phyloP scores from a whole-genome alignment of 2,329 filamentous ascomycete species.

The Diaporthe longicolla region DNA sequence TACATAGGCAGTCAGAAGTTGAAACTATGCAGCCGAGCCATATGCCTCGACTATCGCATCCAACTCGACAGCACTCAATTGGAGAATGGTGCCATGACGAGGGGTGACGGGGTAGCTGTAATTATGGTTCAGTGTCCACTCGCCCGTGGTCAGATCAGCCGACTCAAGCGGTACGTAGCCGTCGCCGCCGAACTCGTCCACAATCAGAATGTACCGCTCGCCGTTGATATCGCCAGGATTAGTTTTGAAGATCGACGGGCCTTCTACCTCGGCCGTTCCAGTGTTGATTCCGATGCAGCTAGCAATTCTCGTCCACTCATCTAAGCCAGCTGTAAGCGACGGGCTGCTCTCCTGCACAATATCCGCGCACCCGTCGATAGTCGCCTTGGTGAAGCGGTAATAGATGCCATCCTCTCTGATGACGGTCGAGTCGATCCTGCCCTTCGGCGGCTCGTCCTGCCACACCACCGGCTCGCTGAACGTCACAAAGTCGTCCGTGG shows the following conservation, averaged over 20 bases:
- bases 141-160: constrained; percentile 60
- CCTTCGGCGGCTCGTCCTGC: constrained; percentile 51
- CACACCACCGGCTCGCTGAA: constrained; percentile 64
- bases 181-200: constrained; percentile 64
- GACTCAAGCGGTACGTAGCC: constrained; percentile 69
- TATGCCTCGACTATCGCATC: constrained; percentile 47
- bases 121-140: constrained; percentile 60
- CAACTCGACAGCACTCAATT: constrained; percentile 64
- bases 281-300: constrained; percentile 65
- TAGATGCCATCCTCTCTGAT: constrained; percentile 57
- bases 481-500: constrained; percentile 64
- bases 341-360: constrained; percentile 66
- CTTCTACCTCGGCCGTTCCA: constrained; percentile 63
- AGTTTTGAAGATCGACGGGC: constrained; percentile 65
- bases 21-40: neutral
- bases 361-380: constrained; percentile 63
- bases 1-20: too few species aligned
- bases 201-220: constrained; percentile 69
- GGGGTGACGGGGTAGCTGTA: constrained; percentile 64
- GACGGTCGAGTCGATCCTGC: constrained; percentile 66
- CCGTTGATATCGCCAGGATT: constrained; percentile 64
- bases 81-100: constrained; percentile 67
- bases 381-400: constrained; percentile 69
- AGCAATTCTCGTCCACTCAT: constrained; percentile 60
- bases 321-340: constrained; percentile 56